phyloP scores from a whole-genome alignment of 2,329 filamentous ascomycete genomes.

The Apiospora rasikravindrae region DNA sequence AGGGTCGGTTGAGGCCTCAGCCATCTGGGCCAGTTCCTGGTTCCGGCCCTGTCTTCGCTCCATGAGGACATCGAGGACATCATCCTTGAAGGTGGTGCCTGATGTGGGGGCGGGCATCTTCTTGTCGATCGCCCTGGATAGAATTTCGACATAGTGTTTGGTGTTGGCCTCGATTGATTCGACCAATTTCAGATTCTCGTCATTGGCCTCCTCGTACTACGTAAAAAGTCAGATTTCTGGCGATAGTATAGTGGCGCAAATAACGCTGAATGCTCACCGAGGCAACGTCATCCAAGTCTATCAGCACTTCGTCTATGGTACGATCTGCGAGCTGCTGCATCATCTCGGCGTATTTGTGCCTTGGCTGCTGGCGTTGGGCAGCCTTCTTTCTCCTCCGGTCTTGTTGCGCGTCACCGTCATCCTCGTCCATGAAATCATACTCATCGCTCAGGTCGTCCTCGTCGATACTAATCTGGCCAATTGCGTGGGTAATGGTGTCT shows the following conservation, averaged over 20 bases:
- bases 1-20: slow-evolving; percentile 69
- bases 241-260: slow-evolving; percentile 27
- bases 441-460: slow-evolving; percentile 88
- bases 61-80: slow-evolving; percentile 96
- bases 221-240: neutral
- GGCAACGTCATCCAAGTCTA: slow-evolving; percentile 88
- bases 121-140: slow-evolving; percentile 87
- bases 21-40: slow-evolving; percentile 71
- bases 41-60: slow-evolving; percentile 88
- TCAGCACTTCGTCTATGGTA: slow-evolving; percentile 74
- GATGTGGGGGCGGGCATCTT: slow-evolving; percentile 79
- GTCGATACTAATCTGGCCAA: slow-evolving; percentile 84
- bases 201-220: slow-evolving; percentile 76
- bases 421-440: slow-evolving; percentile 85
- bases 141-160: slow-evolving; percentile 91
- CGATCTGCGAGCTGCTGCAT: slow-evolving; percentile 88
- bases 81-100: slow-evolving; percentile 94
- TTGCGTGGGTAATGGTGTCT: slow-evolving; percentile 76
- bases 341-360: slow-evolving; percentile 86
- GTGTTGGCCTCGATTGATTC: slow-evolving; percentile 89
- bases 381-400: slow-evolving; percentile 56
- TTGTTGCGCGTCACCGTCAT: slow-evolving; percentile 67
- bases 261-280: slow-evolving; percentile 55
- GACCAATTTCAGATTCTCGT: slow-evolving; percentile 74
- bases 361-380: slow-evolving; percentile 59